Percentiles rank a stretch among this genome's conserved stretches.
Evolutionary conservation across 1,284 basidiomycete genomes (phyloP).

Genomic region (Inonotus hispidus): DNA sequence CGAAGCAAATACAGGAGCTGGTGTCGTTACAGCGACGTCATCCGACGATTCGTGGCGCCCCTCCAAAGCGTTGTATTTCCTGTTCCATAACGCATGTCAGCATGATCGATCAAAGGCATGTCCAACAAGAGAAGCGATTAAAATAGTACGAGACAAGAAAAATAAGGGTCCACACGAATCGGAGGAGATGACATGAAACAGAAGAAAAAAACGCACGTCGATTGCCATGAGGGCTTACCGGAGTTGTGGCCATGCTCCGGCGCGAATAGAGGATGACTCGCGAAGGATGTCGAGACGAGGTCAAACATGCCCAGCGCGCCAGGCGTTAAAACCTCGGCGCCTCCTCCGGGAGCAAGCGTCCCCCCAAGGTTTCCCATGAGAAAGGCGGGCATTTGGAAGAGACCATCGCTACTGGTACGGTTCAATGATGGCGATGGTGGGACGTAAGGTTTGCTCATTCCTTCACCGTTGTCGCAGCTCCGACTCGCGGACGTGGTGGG

Average conservation of each 20-base stretch:
- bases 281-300: constrained; percentile 27
- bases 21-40: background rate
- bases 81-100: constrained; percentile 5
- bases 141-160: background rate
- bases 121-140: constrained; percentile 4
- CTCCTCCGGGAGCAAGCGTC: constrained; percentile 61
- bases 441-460: background rate
- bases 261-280: constrained; percentile 18
- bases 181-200: no score
- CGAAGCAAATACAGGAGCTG: background rate
- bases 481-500: background rate
- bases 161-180: no score
- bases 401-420: constrained; percentile 16
- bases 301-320: constrained; percentile 26
- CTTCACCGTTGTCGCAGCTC: background rate
- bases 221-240: constrained; percentile 3
- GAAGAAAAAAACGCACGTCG: constrained; percentile 9
- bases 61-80: constrained; percentile 7
- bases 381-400: constrained; percentile 63
- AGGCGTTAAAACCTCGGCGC: constrained; percentile 58
- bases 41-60: background rate
- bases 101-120: background rate
- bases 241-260: background rate
- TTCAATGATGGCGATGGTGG: background rate
- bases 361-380: constrained; percentile 46